phyloP scores from a whole-genome alignment of 2,329 filamentous ascomycete species.

The Chaetoscypha palmicola region DNA sequence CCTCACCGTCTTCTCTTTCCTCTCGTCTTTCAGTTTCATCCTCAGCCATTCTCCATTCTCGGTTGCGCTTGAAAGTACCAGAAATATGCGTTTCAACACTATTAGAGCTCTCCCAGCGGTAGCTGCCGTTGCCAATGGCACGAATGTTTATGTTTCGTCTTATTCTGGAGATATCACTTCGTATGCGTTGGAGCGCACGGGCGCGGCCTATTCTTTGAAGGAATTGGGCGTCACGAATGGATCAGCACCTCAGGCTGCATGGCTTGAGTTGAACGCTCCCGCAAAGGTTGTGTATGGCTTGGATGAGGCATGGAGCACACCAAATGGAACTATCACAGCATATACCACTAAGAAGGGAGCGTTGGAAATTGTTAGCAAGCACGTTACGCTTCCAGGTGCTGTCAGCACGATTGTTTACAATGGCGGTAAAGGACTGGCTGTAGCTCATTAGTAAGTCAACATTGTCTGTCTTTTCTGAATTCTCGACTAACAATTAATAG shows the following conservation, averaged over 20 bases:
- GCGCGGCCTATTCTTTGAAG: conserved; percentile 22
- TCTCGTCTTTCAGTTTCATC: conserved; percentile 4
- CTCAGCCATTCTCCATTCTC: neutral
- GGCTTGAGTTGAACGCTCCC: conserved; percentile 21
- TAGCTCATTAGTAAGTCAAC: conserved; percentile 31
- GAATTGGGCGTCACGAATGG: conserved; percentile 18
- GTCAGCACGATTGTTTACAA: conserved; percentile 39
- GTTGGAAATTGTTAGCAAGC: conserved; percentile 34
- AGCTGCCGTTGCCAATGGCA: neutral
- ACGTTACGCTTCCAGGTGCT: conserved; percentile 34
- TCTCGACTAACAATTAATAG: conserved; percentile 10
- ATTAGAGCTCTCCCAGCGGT: neutral
- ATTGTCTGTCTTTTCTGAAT: too few species aligned
- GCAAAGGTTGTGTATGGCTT: conserved; percentile 25
- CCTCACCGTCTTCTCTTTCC: neutral
- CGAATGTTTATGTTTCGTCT: conserved; percentile 34
- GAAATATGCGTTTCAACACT: conserved; percentile 4
- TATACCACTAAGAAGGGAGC: conserved; percentile 32
- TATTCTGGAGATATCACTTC: conserved; percentile 33
- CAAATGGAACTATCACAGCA: conserved; percentile 18
- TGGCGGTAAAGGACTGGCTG: conserved; percentile 31
- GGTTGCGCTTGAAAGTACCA: neutral
- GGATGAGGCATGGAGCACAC: conserved; percentile 20
- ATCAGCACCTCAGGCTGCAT: conserved; percentile 21
- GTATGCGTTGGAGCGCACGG: conserved; percentile 25